Conservation (phyloP, 2,329 filamentous ascomycete species). For the Phyllosticta paracitricarpa region DNA sequence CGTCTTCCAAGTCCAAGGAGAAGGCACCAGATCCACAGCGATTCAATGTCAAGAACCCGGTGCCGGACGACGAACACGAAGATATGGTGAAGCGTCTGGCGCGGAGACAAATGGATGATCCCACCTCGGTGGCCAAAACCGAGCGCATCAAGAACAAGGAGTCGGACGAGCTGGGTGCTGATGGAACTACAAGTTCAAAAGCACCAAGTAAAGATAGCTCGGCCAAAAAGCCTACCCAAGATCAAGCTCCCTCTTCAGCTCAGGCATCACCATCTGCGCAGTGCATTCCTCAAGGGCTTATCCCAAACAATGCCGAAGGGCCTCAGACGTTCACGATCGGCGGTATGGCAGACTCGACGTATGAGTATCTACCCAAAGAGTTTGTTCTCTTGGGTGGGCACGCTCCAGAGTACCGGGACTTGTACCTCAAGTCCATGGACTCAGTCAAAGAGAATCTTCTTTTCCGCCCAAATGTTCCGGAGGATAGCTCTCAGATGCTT, state of each 20-base stretch:
- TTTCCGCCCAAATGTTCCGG: slow-evolving; percentile 40
- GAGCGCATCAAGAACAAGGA: background rate
- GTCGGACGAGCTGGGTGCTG: slow-evolving; percentile 3
- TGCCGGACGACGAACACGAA: slow-evolving; percentile 5
- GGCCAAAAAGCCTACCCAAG: slow-evolving; percentile 4
- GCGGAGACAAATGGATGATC: slow-evolving; percentile 3
- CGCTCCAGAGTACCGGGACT: slow-evolving; percentile 36
- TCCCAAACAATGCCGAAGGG: slow-evolving; percentile 9
- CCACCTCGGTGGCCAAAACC: slow-evolving; percentile 1
- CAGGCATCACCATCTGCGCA: slow-evolving; percentile 29
- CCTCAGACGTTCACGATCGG: slow-evolving; percentile 27
- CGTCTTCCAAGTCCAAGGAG: slow-evolving; percentile 28
- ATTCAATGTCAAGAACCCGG: slow-evolving; percentile 7
- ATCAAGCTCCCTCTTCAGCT: background rate
- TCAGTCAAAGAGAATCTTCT: slow-evolving; percentile 36
- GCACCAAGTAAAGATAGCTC: background rate
- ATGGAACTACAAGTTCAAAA: background rate
- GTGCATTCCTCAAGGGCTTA: slow-evolving; percentile 13
- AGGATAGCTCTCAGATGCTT: slow-evolving; percentile 35
- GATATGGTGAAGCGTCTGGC: background rate
- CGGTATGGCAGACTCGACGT: slow-evolving; percentile 32
- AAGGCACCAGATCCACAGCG: background rate
- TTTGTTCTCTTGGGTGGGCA: slow-evolving; percentile 38
- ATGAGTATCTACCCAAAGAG: slow-evolving; percentile 40
- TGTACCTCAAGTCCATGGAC: slow-evolving; percentile 45